phyloP scores from a whole-genome alignment of 768 basidiomycete genomes.

The Pisolithus marmoratus region DNA sequence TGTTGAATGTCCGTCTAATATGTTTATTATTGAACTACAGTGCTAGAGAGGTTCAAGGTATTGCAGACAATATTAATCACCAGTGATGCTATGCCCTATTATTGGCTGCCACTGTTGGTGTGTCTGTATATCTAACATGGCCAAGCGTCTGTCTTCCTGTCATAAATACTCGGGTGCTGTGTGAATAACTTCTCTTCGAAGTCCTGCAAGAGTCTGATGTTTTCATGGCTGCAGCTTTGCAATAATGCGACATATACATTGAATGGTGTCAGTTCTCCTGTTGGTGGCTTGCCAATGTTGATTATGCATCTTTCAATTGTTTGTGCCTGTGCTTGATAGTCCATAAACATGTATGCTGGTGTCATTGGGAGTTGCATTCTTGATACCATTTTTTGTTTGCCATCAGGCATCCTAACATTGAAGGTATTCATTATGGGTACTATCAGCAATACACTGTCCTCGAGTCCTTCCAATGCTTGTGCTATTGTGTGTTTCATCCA shows the following conservation, averaged over 20 bases:
- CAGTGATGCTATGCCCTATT: no score
- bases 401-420: neutral
- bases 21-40: no score
- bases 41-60: no score
- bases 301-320: conserved; percentile 31
- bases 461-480: neutral
- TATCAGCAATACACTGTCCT: neutral
- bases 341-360: conserved; percentile 37
- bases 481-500: neutral
- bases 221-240: conserved; percentile 3
- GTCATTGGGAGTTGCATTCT: conserved; percentile 29
- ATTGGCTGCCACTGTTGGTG: no score
- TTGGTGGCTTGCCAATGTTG: conserved; percentile 31
- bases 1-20: no score
- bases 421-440: neutral
- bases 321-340: conserved; percentile 39
- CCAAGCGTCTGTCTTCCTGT: no score
- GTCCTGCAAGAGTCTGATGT: conserved; percentile 23
- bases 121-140: no score
- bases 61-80: no score
- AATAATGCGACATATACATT: conserved; percentile 38
- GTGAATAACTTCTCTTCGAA: conserved; percentile 21
- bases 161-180: no score
- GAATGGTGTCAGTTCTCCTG: conserved; percentile 27
- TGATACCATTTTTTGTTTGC: neutral